A percentile compares a stretch with the other conserved stretches of the same genome.
Evolutionary conservation across 2,329 filamentous ascomycete genomes (phyloP).

Genomic region (Epichloe gansuensis): DNA sequence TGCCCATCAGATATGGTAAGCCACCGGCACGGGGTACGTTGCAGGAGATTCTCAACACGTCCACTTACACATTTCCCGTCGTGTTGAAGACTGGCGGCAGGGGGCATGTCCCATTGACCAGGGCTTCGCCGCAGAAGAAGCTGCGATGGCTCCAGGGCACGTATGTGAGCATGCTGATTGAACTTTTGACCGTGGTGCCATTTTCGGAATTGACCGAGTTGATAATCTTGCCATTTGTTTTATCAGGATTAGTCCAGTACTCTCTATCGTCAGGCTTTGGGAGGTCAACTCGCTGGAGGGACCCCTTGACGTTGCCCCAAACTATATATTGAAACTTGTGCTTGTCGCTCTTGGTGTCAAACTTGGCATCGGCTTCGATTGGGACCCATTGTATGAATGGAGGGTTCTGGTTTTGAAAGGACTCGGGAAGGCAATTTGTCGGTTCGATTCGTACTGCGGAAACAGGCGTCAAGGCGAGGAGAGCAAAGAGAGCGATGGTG

Average conservation of each 20-base stretch:
- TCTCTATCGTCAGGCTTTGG: constrained; percentile 46
- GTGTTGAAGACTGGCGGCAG: constrained; percentile 57
- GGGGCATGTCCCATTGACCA: constrained; percentile 57
- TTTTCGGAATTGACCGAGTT: constrained; percentile 47
- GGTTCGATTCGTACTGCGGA: constrained; percentile 61
- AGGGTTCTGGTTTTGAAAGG: constrained; percentile 44
- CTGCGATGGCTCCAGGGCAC: constrained; percentile 45
- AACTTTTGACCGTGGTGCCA: constrained; percentile 61
- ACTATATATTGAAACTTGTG: constrained; percentile 66
- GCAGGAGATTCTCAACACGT: not conserved
- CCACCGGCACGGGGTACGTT: no score
- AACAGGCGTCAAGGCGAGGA: constrained; percentile 29
- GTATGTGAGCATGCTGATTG: constrained; percentile 67
- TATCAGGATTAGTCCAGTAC: constrained; percentile 48
- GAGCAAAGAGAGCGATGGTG: constrained; percentile 25
- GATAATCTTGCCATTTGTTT: constrained; percentile 65
- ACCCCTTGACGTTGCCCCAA: constrained; percentile 84
- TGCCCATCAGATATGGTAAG: no score
- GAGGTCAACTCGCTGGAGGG: constrained; percentile 41
- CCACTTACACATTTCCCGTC: constrained; percentile 11
- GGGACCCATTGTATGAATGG: constrained; percentile 69
- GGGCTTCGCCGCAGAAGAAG: constrained; percentile 54
- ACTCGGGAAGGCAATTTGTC: constrained; percentile 66
- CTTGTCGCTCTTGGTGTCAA: constrained; percentile 47
- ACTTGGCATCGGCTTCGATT: constrained; percentile 59